Evolutionary conservation across 345 rosid species (phyloP).

Genomic region (Gossypium anomalum): DNA sequence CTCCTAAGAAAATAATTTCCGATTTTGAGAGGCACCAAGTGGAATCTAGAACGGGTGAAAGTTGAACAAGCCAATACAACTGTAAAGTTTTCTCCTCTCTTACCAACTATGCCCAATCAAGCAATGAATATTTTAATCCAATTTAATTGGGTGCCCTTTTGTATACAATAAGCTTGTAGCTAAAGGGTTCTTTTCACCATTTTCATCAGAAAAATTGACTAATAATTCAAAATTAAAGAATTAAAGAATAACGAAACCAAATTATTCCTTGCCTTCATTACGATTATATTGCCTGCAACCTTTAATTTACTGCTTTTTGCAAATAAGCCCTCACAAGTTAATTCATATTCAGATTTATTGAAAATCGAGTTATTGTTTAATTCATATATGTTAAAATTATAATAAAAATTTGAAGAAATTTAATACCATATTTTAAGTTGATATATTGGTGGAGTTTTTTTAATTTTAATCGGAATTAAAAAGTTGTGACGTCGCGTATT

Average conservation of each 20-base stretch:
- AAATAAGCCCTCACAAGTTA: background rate
- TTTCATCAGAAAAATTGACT: background rate
- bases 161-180: background rate
- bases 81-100: background rate
- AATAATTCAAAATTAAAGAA: background rate
- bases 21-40: background rate
- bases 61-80: background rate
- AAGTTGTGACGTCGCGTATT: too few relatives aligned
- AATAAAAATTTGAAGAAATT: too few relatives aligned
- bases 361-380: too few relatives aligned
- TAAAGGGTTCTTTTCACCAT: background rate
- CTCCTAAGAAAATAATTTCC: background rate
- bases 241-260: background rate
- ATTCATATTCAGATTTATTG: too few relatives aligned
- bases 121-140: background rate
- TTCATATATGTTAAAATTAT: too few relatives aligned
- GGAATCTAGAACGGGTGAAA: background rate
- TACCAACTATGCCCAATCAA: background rate
- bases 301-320: background rate
- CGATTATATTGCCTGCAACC: background rate
- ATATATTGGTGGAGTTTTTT: too few relatives aligned
- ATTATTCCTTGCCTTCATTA: background rate
- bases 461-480: too few relatives aligned
- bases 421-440: too few relatives aligned
- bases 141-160: background rate